phyloP scores from a whole-genome alignment of 179 eudicot genomes.

The Silene vulgaris region DNA sequence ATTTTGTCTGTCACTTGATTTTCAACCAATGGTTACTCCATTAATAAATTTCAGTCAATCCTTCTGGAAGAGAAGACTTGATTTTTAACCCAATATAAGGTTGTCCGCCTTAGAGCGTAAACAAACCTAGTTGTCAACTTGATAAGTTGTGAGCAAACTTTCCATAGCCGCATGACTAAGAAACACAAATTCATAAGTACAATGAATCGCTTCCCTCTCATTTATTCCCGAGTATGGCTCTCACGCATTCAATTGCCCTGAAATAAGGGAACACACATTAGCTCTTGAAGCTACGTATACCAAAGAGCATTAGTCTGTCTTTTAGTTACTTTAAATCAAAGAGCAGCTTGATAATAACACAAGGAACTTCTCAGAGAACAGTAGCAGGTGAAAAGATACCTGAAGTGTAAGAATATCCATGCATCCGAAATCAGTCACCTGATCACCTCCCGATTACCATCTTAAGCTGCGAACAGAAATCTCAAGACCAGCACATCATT shows the following conservation, averaged over 20 bases:
- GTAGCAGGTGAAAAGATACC: slow-evolving; percentile 24
- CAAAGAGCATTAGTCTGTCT: background rate
- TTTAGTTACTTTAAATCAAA: background rate
- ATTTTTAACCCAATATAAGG: background rate
- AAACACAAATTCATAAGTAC: background rate
- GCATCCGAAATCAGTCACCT: background rate
- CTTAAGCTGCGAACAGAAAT: background rate
- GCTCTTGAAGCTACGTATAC: background rate
- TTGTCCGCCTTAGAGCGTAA: background rate
- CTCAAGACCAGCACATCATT: background rate
- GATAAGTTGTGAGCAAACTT: background rate
- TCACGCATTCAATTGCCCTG: background rate
- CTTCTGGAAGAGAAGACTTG: too few species aligned
- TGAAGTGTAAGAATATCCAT: background rate
- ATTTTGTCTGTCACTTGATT: background rate
- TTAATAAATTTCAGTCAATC: too few species aligned
- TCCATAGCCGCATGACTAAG: slow-evolving; percentile 7
- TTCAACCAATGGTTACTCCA: background rate
- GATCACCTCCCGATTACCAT: background rate
- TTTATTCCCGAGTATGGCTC: background rate
- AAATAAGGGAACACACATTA: background rate
- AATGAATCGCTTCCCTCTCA: too few species aligned
- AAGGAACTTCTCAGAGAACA: background rate
- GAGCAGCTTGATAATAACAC: background rate
- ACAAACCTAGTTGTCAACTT: too few species aligned